Percentiles rank a stretch among this genome's conserved stretches.
Conservation (phyloP, 257 asterid species). For the Fraxinus excelsior region DNA sequence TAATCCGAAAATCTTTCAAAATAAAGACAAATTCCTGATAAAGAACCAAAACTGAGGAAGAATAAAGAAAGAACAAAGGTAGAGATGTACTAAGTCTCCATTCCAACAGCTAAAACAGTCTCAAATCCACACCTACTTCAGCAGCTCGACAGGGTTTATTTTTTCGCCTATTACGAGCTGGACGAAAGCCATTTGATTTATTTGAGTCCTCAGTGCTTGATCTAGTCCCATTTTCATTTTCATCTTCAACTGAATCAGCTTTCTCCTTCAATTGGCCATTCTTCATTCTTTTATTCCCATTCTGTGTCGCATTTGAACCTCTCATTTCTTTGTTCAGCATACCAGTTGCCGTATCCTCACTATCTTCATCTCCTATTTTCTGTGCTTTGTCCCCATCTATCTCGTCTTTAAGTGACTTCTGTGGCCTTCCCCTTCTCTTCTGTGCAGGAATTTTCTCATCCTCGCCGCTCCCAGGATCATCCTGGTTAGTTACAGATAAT, state of each 20-base stretch:
- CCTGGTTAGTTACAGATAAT: slow-evolving; percentile 32
- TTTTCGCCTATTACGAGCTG: slow-evolving; percentile 46
- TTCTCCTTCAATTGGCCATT: slow-evolving; percentile 35
- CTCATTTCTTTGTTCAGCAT: slow-evolving; percentile 29
- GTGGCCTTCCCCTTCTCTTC: slow-evolving; percentile 61
- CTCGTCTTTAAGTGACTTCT: slow-evolving; percentile 45
- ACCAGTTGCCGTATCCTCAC: slow-evolving; percentile 36
- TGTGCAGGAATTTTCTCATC: slow-evolving; percentile 50
- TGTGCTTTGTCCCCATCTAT: slow-evolving; percentile 38
- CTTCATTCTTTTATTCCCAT: slow-evolving; percentile 38
- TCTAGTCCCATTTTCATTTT: slow-evolving; percentile 37
- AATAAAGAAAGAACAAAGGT: slow-evolving; percentile 9
- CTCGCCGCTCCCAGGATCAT: slow-evolving; percentile 47
- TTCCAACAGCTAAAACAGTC: slow-evolving; percentile 1
- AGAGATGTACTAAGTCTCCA: slow-evolving; percentile 16
- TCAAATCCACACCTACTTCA: slow-evolving; percentile 62
- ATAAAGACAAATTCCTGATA: not conserved
- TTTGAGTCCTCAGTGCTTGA: slow-evolving; percentile 38
- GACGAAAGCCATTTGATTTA: slow-evolving; percentile 42
- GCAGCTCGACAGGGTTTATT: slow-evolving; percentile 64
- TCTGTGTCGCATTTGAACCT: slow-evolving; percentile 28
- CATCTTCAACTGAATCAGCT: slow-evolving; percentile 36
- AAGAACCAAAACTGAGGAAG: slow-evolving; percentile 7
- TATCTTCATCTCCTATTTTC: slow-evolving; percentile 38
- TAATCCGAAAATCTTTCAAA: slow-evolving; percentile 1